Base-by-base conservation (phyloP, 2,329 filamentous ascomycete genomes). In the Fusarium aywerte region DNA sequence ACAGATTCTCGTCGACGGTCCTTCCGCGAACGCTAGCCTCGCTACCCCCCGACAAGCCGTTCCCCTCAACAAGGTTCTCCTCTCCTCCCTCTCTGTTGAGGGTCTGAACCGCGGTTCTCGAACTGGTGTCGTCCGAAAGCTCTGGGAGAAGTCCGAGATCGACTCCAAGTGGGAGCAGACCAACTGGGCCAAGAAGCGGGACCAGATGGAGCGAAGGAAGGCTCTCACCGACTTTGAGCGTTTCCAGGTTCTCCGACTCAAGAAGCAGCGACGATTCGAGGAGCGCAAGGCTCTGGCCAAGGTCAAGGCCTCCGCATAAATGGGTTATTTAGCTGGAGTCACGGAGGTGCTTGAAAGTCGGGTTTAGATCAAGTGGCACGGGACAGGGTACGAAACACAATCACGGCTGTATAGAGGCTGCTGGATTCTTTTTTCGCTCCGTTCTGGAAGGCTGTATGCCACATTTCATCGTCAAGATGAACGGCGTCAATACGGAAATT, bases 241-340 rank as follows among this genome's bases (percentile, higher is more conserved):
- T 83, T 99, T 98, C 93, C 97, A 99, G 92, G 96, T 98, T 78
- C 88, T 98, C 89, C 91, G 95, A 84, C 88, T 98, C 85, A 96
- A 95, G 91, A 99, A 99, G 90, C 94, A 97, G 91, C 92, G 94
- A 82, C 92, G 94, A 82, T 98, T 96, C 86, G 94, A 97, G 88
- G 91, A 97, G 84, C 91, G 91, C 85, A 98, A 97, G 91, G 90
- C 92, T 78, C 87, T 96, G 80, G 92, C 93, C 81, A 97, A 97
- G 89, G 86, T 97, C 84, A 92, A 91, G 87, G 90, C 91, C 77
- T 85, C 90, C 77, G 90, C 91, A 82, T 92, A 91, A 84, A 80
- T 78, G 70, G 68, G 73, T 71, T 67, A 80, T 81, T 78, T 69
- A 70, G 70, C 62, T 73, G 72, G 72, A 74, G 72, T 74, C 68